Evolutionary conservation across 2,329 filamentous ascomycete species (phyloP), one percentile per base, ranked within the genome.

Genomic region (Tolypocladium cylindrosporum): DNA sequence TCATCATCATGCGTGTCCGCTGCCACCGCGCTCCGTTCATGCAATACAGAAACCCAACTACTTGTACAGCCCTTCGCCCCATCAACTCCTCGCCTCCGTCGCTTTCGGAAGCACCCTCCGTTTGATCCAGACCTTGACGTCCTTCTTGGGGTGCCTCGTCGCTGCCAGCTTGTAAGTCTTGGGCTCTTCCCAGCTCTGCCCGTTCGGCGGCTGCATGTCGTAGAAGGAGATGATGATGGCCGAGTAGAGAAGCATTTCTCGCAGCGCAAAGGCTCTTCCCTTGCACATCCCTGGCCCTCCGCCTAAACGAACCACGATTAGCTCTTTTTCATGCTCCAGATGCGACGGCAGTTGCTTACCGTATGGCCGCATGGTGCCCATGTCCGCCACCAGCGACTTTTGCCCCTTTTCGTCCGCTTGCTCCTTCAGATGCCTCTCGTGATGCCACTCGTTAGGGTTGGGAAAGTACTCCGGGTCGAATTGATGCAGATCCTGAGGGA

Each of bases 191-290:
- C 70, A 74, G 7, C 57, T 59, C 5, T 62, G 55, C 14, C 66
- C 68, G 7, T 63, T 61, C 0, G 65, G 65, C 1, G 73, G 68
- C 52, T 65, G 59, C 31, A 75, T 66, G 24, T 75, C 71, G 57
- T 75, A 75, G 34, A 74, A 66, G 0, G 70, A 68, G 39, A 75
- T 61, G 16, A 75, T 67, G 16, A 69, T 62, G 0, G 72, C 67
- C 10, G 69, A 62, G 57, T 69, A 73, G 16, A 73, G 55, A 3
- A 74, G 54, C 7, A 74, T 65, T 56, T 75, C 72, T 39, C 69
- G 67, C 16, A 68, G 27, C 1, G 71, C 67, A 54, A 73, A 69
- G 0, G 62, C 62, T 2, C 67, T 63, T 9, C 72, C 71, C 24
- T 72, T 68, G 58, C 66, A 71, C 64, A 74, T 69, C 19, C 63